Percentiles rank a stretch among this genome's conserved stretches.
These are phyloP conservation scores for Phytophthora sojae DNA, from an alignment of 352 stramenopile genomes.

Conservation along the genomic window DNA sequence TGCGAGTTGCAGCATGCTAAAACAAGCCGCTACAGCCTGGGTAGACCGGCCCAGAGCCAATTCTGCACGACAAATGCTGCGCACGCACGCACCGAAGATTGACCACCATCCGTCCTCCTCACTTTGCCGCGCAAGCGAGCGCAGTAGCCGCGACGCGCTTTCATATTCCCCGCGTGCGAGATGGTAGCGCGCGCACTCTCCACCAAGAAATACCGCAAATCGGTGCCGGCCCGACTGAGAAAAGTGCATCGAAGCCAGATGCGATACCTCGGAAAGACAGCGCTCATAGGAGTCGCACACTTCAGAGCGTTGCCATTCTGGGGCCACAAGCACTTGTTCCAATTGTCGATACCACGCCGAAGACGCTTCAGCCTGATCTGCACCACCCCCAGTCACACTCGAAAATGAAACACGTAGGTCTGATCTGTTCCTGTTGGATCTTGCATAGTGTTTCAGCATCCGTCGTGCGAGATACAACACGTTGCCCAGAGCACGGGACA, in stretches of 20 bases:
- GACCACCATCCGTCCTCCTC: constrained; percentile 83
- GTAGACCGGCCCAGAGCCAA: constrained; percentile 59
- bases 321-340: constrained; percentile 47
- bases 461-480: constrained; percentile 79
- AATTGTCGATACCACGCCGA: constrained; percentile 68
- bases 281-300: constrained; percentile 52
- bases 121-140: constrained; percentile 72
- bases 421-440: constrained; percentile 13
- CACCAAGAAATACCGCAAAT: constrained; percentile 81
- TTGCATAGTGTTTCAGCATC: constrained; percentile 58
- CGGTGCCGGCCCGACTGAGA: constrained; percentile 73
- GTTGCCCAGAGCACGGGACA: constrained; percentile 70
- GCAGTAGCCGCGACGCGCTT: constrained; percentile 69
- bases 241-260: constrained; percentile 81
- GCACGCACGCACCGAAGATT: constrained; percentile 62
- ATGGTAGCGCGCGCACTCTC: constrained; percentile 75
- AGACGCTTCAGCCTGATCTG: neutral
- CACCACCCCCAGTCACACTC: neutral
- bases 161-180: constrained; percentile 63
- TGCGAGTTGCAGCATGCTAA: constrained; percentile 66
- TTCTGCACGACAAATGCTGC: constrained; percentile 64
- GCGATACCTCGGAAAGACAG: constrained; percentile 76
- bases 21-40: constrained; percentile 64
- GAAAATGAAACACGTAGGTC: constrained; percentile 15
- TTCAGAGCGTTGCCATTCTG: constrained; percentile 16